Evolutionary conservation across 208 protist genomes (phyloP).

Genomic region (Wallacemonas sp.): DNA sequence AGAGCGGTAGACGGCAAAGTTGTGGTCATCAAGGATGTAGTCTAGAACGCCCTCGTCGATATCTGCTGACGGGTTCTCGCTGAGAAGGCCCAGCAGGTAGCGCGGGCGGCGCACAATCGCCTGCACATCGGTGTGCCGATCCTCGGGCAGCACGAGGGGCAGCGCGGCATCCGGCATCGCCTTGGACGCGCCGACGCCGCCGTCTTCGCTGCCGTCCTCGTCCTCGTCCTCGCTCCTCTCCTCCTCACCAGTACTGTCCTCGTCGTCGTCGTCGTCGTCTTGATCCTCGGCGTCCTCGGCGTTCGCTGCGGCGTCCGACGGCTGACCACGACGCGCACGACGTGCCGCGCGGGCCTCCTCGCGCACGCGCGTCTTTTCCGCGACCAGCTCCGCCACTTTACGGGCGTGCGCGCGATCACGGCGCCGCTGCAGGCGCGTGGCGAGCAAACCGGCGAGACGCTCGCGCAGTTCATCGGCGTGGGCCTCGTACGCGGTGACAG

Average conservation of each 20-base stretch:
- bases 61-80: not conserved
- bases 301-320: constrained; percentile 19
- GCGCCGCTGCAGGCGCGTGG: constrained; percentile 56
- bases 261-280: constrained; percentile 19
- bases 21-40: constrained; percentile 33
- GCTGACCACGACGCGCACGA: not conserved
- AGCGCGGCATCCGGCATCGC: not conserved
- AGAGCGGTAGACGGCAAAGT: constrained; percentile 22
- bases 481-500: constrained; percentile 52
- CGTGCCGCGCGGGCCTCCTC: constrained; percentile 28
- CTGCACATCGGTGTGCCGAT: constrained; percentile 4
- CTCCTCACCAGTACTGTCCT: constrained; percentile 14
- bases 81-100: constrained; percentile 1
- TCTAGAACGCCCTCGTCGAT: constrained; percentile 10
- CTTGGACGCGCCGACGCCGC: not conserved
- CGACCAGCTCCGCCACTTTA: constrained; percentile 22
- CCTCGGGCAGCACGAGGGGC: constrained; percentile 1
- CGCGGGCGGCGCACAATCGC: not conserved
- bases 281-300: constrained; percentile 18
- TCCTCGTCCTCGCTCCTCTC: constrained; percentile 20
- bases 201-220: not conserved
- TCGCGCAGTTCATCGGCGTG: constrained; percentile 49
- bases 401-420: constrained; percentile 47
- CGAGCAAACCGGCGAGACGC: constrained; percentile 52
- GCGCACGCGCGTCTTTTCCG: constrained; percentile 23